These are phyloP conservation scores for Pinus tabuliformis DNA, from an alignment of 75 land plant species.

Conservation along the genomic window DNA sequence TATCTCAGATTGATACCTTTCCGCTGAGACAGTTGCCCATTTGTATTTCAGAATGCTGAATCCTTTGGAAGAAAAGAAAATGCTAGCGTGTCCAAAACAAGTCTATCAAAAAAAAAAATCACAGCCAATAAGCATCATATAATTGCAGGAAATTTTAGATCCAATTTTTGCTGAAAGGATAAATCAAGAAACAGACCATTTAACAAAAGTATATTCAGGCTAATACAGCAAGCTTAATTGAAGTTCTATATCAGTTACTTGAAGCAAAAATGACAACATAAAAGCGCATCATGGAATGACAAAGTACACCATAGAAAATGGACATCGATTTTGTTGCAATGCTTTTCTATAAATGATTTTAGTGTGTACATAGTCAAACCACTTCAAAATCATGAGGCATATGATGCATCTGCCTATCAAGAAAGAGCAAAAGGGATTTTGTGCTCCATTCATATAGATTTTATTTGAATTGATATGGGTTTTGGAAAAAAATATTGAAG, in stretches of 20 bases:
- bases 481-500: too few relatives aligned
- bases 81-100: slow-evolving; percentile 2
- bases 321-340: too few relatives aligned
- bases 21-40: slow-evolving; percentile 1
- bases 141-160: not conserved
- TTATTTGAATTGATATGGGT: too few relatives aligned
- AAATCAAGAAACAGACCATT: not conserved
- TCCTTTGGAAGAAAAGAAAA: not conserved
- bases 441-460: too few relatives aligned
- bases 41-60: slow-evolving; percentile 1
- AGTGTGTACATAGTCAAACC: too few relatives aligned
- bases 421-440: too few relatives aligned
- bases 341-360: too few relatives aligned
- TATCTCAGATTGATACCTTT: slow-evolving; percentile 2
- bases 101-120: slow-evolving; percentile 3
- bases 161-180: not conserved
- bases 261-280: not conserved
- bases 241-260: not conserved
- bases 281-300: too few relatives aligned
- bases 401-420: too few relatives aligned
- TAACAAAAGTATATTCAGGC: not conserved
- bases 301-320: too few relatives aligned
- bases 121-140: not conserved
- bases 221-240: not conserved
- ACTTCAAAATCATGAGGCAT: too few relatives aligned